A percentile compares a stretch with the other conserved stretches of the same genome.
phyloP scores from a whole-genome alignment of 2,329 filamentous ascomycete genomes.

The Fusarium sp. region DNA sequence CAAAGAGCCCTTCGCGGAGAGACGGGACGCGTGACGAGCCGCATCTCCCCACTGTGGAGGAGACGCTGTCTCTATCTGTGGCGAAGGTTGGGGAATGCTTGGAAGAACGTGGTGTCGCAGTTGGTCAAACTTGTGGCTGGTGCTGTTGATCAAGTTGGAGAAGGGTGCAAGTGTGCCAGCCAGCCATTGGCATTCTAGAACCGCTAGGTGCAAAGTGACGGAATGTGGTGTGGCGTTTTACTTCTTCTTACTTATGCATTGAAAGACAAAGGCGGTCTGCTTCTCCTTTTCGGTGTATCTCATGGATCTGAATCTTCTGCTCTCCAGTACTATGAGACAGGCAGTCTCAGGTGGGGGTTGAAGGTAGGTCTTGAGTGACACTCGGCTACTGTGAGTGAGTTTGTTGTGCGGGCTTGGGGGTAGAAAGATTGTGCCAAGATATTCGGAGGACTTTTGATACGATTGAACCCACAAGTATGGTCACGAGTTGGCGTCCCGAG shows the following conservation, averaged over 20 bases:
- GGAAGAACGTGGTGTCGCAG: background rate
- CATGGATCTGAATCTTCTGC: background rate
- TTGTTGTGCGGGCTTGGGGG: background rate
- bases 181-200: slow-evolving; percentile 14
- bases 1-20: slow-evolving; percentile 11
- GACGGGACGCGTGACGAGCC: slow-evolving; percentile 41
- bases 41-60: slow-evolving; percentile 29
- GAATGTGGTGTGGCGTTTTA: slow-evolving; percentile 29
- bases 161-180: slow-evolving; percentile 23
- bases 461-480: slow-evolving; percentile 2
- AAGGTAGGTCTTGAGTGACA: slow-evolving; percentile 10
- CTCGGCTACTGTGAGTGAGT: slow-evolving; percentile 1
- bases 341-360: background rate
- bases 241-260: slow-evolving; percentile 11
- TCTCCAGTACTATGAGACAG: background rate
- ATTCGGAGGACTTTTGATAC: slow-evolving; percentile 20
- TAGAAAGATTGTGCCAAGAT: slow-evolving; percentile 5
- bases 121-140: slow-evolving; percentile 26
- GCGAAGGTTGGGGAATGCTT: slow-evolving; percentile 12
- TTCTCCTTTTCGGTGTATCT: background rate
- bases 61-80: slow-evolving; percentile 23
- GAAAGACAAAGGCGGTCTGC: slow-evolving; percentile 15
- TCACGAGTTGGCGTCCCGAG: slow-evolving; percentile 14
- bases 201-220: slow-evolving; percentile 13
- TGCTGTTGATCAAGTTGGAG: slow-evolving; percentile 26